These are phyloP conservation scores for Agaricus blazei DNA, from an alignment of 768 basidiomycete species.

Conservation along the genomic window DNA sequence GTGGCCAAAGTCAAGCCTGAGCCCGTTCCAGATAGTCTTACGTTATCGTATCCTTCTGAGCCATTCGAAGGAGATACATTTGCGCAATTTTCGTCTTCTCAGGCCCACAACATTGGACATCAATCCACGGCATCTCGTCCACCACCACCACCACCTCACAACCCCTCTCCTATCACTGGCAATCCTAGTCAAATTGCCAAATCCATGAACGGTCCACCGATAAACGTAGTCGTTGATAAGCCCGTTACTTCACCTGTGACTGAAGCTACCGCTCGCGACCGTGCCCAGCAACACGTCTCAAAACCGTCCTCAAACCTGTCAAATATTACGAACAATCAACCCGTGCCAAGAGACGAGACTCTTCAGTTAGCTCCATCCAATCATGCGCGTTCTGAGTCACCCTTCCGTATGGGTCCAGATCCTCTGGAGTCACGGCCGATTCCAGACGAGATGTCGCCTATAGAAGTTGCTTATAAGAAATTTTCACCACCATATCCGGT, in stretches of 20 bases:
- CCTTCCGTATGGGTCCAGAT: constrained; percentile 8
- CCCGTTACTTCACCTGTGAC: not conserved
- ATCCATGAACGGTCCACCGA: not conserved
- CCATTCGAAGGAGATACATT: not conserved
- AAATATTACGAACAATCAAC: not conserved
- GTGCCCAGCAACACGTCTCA: not conserved
- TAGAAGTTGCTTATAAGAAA: not conserved
- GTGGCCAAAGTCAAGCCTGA: not conserved
- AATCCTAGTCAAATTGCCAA: not conserved
- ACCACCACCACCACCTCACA: not conserved
- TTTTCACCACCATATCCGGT: not conserved
- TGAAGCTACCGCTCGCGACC: not conserved
- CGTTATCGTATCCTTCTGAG: not conserved
- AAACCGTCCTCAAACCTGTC: not conserved
- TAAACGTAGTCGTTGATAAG: not conserved
- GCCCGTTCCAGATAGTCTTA: not conserved
- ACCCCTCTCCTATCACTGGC: not conserved
- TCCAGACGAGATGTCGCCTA: not conserved
- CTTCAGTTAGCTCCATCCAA: not conserved
- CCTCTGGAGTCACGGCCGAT: not conserved
- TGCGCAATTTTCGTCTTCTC: not conserved
- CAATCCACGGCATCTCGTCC: not conserved
- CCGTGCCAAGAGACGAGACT: not conserved
- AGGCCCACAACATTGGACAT: not conserved
- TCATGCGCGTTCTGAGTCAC: not conserved